Conservation (phyloP, 2,329 filamentous ascomycete genomes). For the Ophiostoma tasmaniense region DNA sequence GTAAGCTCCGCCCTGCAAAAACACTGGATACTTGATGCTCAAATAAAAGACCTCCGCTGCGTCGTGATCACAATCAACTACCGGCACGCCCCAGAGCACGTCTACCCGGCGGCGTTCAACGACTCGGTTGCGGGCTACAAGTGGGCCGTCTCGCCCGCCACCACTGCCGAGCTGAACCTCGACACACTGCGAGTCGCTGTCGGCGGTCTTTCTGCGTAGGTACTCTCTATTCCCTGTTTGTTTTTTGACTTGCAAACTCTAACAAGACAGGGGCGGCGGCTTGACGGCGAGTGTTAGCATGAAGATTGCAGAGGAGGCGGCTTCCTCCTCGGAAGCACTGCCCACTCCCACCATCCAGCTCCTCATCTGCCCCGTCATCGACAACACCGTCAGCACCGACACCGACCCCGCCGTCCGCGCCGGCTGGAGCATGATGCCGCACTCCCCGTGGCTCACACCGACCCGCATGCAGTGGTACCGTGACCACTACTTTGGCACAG, state of each 20-base stretch:
- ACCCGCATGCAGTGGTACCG: conserved; percentile 53
- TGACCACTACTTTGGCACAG: conserved; percentile 45
- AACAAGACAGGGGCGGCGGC: conserved; percentile 10
- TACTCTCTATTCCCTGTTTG: neutral
- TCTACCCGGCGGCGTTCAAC: conserved; percentile 48
- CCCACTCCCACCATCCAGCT: conserved; percentile 34
- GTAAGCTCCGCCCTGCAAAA: no score
- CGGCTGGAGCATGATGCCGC: conserved; percentile 32
- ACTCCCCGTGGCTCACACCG: conserved; percentile 38
- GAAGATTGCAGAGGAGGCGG: neutral
- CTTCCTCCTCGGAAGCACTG: neutral
- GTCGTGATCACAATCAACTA: conserved; percentile 18
- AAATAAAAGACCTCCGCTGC: neutral
- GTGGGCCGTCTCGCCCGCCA: conserved; percentile 6
- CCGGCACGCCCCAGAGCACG: conserved; percentile 47
- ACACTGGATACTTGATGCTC: no score
- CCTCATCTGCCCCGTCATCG: conserved; percentile 49
- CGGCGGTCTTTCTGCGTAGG: conserved; percentile 25
- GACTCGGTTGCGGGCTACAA: conserved; percentile 44
- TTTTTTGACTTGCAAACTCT: no score
- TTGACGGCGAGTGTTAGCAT: conserved; percentile 8
- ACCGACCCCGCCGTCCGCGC: conserved; percentile 14
- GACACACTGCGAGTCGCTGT: conserved; percentile 28
- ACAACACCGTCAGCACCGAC: conserved; percentile 46
- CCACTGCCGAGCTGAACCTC: conserved; percentile 24